Evolutionary conservation across 2,329 filamentous ascomycete species (phyloP), one percentile per base, ranked within the genome.

Genomic region (Curvularia verruculosa): DNA sequence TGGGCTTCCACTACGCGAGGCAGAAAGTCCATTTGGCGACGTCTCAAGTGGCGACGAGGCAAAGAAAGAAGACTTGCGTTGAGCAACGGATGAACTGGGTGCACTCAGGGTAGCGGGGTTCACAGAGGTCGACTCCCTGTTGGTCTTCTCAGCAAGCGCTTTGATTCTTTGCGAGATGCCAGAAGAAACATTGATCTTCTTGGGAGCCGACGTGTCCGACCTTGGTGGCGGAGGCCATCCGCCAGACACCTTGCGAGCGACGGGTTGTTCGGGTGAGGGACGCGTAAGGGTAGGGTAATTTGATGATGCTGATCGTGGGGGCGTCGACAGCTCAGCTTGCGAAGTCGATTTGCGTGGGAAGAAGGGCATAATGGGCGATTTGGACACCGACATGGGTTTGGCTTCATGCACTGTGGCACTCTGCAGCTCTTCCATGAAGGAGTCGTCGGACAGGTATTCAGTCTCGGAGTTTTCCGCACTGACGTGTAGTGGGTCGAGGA

Each of bases 111-210:
- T 46, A 36, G 52, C 44, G 55, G 64, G 59, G 62, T 62, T 73
- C 52, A 67, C 54, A 47, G 65, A 61, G 48, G 64, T 52, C 19
- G 70, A 74, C 70, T 71, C 82, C 77, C 57, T 88, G 83, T 64
- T 81, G 3, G 82, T 82, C 53, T 95, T 83, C 75, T 92, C 93
- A 72, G 96, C 91, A 51, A 99, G 81, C 6, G 93, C 92, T 76
- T 96, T 96, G 75, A 98, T 98, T 40, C 95, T 89, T 74, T 94
- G 91, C 3, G 94, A 96, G 59, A 99, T 97, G 65, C 91, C 92
- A 8, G 90, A 92, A 7, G 92, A 93, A 23, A 98, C 85, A 68
- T 91, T 95, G 63, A 88, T 83, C 74, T 93, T 96, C 73, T 90
- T 92, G 3, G 85, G 81, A 12, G 63, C 64, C 13, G 63, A 59